phyloP scores from a whole-genome alignment of 2,329 filamentous ascomycete genomes.

The Pseudogymnoascus sp. region DNA sequence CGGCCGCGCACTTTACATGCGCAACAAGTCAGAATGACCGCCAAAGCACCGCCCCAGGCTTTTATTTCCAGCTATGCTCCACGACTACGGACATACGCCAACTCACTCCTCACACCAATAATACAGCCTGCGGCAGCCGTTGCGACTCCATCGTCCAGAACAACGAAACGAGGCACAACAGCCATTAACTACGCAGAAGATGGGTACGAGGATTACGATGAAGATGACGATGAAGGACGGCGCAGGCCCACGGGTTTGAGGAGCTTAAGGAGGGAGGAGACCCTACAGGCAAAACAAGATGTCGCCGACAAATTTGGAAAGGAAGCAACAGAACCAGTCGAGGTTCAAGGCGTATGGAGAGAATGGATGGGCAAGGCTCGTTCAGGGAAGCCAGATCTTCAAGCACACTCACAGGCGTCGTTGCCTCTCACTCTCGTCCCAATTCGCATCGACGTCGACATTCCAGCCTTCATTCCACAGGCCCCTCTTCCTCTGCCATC shows the following conservation, averaged over 20 bases:
- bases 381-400: conserved; percentile 45
- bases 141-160: conserved; percentile 62
- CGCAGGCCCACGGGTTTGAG: conserved; percentile 69
- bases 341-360: conserved; percentile 83
- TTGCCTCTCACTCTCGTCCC: conserved; percentile 87
- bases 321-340: conserved; percentile 68
- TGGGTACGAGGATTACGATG: conserved; percentile 78
- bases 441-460: conserved; percentile 91
- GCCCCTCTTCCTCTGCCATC: conserved; percentile 56
- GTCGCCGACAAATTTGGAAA: conserved; percentile 72
- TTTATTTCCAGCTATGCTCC: conserved; percentile 89
- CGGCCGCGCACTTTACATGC: neutral
- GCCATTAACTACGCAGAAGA: conserved; percentile 98
- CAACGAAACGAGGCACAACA: conserved; percentile 94
- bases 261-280: conserved; percentile 71
- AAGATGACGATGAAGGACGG: conserved; percentile 65
- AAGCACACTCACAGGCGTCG: conserved; percentile 56
- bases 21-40: conserved; percentile 13
- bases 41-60: conserved; percentile 58
- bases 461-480: conserved; percentile 65
- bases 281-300: conserved; percentile 52
- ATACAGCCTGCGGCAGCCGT: conserved; percentile 59
- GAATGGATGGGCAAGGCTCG: conserved; percentile 84
- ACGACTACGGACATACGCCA: conserved; percentile 80
- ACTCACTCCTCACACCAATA: conserved; percentile 81